phyloP scores from a whole-genome alignment of 495 filamentous ascomycete genomes.

The Penicillium taxi region DNA sequence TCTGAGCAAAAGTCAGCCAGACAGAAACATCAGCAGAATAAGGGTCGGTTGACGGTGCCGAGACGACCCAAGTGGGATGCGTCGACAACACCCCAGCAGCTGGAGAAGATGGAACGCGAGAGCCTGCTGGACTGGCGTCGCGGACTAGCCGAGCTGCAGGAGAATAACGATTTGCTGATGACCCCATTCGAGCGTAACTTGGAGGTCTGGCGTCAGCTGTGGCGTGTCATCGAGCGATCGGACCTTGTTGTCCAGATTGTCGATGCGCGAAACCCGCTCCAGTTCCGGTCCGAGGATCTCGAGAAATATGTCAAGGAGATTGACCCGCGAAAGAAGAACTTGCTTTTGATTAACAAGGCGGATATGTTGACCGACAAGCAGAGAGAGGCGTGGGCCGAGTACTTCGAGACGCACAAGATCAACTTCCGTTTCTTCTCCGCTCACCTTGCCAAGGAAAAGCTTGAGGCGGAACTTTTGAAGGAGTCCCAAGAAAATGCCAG shows the following conservation, averaged over 20 bases:
- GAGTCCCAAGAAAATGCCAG: conserved; percentile 34
- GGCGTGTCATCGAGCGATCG: conserved; percentile 95
- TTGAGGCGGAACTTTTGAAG: conserved; percentile 54
- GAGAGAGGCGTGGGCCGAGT: conserved; percentile 76
- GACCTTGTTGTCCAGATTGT: conserved; percentile 98
- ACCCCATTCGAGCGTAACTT: conserved; percentile 97
- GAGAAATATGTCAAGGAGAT: conserved; percentile 93
- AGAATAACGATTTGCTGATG: conserved; percentile 89
- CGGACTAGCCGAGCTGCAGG: conserved; percentile 84
- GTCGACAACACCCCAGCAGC: conserved; percentile 68
- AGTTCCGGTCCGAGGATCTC: conserved; percentile 90
- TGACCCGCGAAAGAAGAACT: conserved; percentile 76
- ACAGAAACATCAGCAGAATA: conserved; percentile 75
- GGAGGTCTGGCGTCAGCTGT: conserved; percentile 97
- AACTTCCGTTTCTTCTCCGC: conserved; percentile 95
- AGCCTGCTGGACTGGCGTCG: conserved; percentile 84
- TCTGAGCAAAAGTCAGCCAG: conserved; percentile 73
- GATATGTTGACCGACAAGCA: conserved; percentile 96
- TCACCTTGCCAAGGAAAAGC: conserved; percentile 77
- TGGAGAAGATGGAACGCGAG: conserved; percentile 72
- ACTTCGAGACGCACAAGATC: conserved; percentile 74
- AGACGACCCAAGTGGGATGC: conserved; percentile 83
- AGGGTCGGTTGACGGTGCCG: conserved; percentile 73
- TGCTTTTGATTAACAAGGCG: conserved; percentile 95
- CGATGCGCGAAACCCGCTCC: conserved; percentile 87